Evolutionary conservation across 805 yeast species (phyloP), one percentile per base, ranked within the genome.

Genomic region (Saturnispora saitoi): DNA sequence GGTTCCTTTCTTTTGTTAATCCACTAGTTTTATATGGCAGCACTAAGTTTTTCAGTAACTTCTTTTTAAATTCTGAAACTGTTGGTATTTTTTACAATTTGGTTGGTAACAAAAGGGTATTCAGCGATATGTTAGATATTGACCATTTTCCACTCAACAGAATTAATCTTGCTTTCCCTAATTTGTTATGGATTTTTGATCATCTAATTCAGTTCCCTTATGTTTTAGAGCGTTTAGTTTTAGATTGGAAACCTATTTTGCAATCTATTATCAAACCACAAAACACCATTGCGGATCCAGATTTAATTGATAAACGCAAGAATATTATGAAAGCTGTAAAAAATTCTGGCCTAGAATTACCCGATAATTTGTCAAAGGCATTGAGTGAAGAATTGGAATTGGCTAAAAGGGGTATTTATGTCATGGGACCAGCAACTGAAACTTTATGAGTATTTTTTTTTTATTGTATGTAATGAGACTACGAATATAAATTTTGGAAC

Each of bases 1-100:
- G 48, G 31, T 52, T 68, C 15, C 49, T 69, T 22, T 48, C 65
- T 1, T 50, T 58, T 12, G 41, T 66, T 9, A 55, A 65, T 37
- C 59, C 68, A 4, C 30, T 48, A 10, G 47, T 63, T 11, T 47
- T 65, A 17, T 51, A 49, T 11, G 10, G 42, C 7, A 50, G 44
- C 12, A 54, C 58, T 7, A 46, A 45, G 1, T 54, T 59, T 15
- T 41, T 61, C 8, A 36, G 47, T 7, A 40, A 49, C 4, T 36
- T 68, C 3, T 53, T 56, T 11, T 32, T 46, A 20, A 54, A 50
- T n/a, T 53, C 62, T 1, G 56, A 48, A 19, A 59, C 63, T 3
- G 30, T 60, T 3, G 49, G 52, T 5, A 57, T 66, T 2, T 55
- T 57, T 29, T 32, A 52, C 15, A 67, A 65, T 37, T 38, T 68